Percentiles rank a stretch among this genome's conserved stretches.
Conservation (phyloP, 345 rosid species). For the Hibiscus mutabilis region DNA sequence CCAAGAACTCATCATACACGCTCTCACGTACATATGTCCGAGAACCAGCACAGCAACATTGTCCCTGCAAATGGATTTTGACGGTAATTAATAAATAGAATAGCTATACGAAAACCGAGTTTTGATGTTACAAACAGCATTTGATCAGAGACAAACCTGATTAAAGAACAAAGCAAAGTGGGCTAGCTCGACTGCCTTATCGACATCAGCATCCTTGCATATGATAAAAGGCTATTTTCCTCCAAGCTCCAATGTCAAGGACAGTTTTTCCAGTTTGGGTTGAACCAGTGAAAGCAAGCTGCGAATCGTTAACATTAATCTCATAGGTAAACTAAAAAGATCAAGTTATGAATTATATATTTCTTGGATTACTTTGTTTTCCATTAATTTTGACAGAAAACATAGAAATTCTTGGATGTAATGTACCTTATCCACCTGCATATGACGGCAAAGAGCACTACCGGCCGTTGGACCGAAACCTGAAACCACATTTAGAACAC, state of each 20-base stretch:
- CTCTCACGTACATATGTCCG: slow-evolving; percentile 65
- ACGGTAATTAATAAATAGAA: background rate
- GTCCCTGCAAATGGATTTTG: slow-evolving; percentile 39
- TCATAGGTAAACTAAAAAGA: background rate
- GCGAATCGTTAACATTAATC: slow-evolving; percentile 14
- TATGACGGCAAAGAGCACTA: slow-evolving; percentile 59
- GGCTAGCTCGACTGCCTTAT: slow-evolving; percentile 56
- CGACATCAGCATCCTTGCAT: slow-evolving; percentile 66
- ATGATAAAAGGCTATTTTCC: slow-evolving; percentile 72
- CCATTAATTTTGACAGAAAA: background rate
- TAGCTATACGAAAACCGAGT: background rate
- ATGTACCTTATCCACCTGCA: slow-evolving; percentile 66
- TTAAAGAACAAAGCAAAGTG: slow-evolving; percentile 65
- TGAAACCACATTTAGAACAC: slow-evolving; percentile 59
- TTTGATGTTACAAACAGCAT: background rate
- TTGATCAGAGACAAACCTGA: slow-evolving; percentile 31
- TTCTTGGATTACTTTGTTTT: background rate
- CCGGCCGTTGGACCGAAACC: slow-evolving; percentile 67
- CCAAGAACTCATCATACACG: slow-evolving; percentile 52
- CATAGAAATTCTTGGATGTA: background rate
- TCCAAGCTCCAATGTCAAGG: slow-evolving; percentile 69
- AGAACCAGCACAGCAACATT: slow-evolving; percentile 70
- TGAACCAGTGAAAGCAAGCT: slow-evolving; percentile 75
- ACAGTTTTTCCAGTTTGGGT: slow-evolving; percentile 43
- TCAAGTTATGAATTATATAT: background rate